Evolutionary conservation across 2,329 filamentous ascomycete genomes (phyloP).

Genomic region (Arthrobotrys musiformis): DNA sequence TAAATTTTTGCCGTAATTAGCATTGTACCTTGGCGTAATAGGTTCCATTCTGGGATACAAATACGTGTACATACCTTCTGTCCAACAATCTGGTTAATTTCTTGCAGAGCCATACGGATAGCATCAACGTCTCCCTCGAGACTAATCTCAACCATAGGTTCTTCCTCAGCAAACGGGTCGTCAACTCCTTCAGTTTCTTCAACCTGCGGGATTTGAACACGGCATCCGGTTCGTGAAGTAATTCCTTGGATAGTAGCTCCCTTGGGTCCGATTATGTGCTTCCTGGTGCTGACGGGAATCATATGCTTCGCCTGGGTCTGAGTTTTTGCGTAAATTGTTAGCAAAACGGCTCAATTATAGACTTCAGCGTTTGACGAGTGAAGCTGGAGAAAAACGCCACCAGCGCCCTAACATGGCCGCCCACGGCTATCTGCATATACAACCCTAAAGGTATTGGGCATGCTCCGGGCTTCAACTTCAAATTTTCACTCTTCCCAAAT

Average conservation of each 20-base stretch:
- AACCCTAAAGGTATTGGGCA: conserved; percentile 23
- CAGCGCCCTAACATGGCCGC: conserved; percentile 8
- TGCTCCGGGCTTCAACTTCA: conserved; percentile 45
- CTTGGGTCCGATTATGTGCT: conserved; percentile 91
- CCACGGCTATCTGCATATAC: conserved; percentile 30
- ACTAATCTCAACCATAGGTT: conserved; percentile 82
- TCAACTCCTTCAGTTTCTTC: conserved; percentile 73
- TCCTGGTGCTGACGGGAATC: conserved; percentile 82
- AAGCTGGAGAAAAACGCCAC: conserved; percentile 57
- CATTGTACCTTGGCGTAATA: conserved; percentile 2
- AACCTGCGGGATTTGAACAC: conserved; percentile 86
- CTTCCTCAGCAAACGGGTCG: conserved; percentile 73
- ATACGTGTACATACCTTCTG: conserved; percentile 73
- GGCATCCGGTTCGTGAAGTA: conserved; percentile 87
- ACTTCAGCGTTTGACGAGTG: not conserved
- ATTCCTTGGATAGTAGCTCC: conserved; percentile 90
- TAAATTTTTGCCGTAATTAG: not conserved
- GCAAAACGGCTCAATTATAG: not conserved
- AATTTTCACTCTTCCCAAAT: not conserved
- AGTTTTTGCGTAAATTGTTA: conserved; percentile 65
- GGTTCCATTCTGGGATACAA: not conserved
- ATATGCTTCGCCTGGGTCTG: conserved; percentile 66
- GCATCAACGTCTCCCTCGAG: conserved; percentile 93
- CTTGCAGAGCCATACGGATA: conserved; percentile 81
- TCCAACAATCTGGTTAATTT: conserved; percentile 86